Base-by-base conservation (phyloP, 2,329 filamentous ascomycete species). In the Hypoxylon sp. region DNA sequence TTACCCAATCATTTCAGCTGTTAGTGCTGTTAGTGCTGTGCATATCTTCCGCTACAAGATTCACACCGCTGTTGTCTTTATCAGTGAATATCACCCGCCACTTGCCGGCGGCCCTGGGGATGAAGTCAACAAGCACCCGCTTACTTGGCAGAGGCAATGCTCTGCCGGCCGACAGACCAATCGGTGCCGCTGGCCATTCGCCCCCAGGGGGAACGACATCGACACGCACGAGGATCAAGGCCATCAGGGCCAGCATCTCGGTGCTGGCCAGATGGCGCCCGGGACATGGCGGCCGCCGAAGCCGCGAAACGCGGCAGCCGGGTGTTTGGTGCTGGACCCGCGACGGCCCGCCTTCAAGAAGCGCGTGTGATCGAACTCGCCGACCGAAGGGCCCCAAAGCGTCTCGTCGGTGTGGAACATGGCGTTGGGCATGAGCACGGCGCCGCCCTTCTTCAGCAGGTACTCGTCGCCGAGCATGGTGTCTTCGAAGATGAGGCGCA, bases 191-290 rank as follows among this genome's bases (percentile, higher is more conserved):
- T 30, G 56, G 10, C 71, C 71, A 71, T 53, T 60, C 42, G 0
- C 69, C 71, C 10, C 13, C 51, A 13, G 55, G 40, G 6, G 69
- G 69, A 6, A 57, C 42, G 6, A 70, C 54, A 33, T 71, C 69
- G 30, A 71, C 64, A 13, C 71, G 50, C 6, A 62, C 61, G 17
- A 73, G 62, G 4, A 71, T 42, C 40, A 73, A 53, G 49, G 69
- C 69, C 22, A 65, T 17, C n/a, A 73, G 50, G 3, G 69, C 57
- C 48, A 72, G 44, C 33, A 70, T 62, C 40, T 73, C 69, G 10
- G 71, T 72, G 46, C 58, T 70, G 14, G 68, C 66, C 44, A 72
- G 63, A 48, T 72, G 69, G 10, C 71, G 69, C 6, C 69, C 69
- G 70, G 33, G 10, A 72, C 56, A 20, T 65, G 53, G 11, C 64